Evolutionary conservation across 2,329 filamentous ascomycete genomes (phyloP).

Genomic region (Verticillium tricorpus): DNA sequence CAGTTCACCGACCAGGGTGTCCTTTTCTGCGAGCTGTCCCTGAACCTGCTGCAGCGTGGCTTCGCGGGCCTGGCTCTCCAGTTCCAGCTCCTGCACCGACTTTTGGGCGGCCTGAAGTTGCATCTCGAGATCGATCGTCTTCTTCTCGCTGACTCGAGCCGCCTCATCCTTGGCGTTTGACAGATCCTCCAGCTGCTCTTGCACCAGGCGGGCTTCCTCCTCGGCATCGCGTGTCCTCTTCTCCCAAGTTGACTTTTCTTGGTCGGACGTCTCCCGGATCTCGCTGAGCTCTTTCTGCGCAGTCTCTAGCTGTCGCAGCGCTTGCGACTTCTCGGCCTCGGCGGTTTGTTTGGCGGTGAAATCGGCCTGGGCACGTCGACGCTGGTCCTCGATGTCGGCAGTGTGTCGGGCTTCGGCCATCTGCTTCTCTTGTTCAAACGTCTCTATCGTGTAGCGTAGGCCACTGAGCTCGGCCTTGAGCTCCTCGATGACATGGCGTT

Average conservation of each 20-base stretch:
- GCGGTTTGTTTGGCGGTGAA: constrained; percentile 62
- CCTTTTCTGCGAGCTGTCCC: constrained; percentile 62
- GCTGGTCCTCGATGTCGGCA: constrained; percentile 76
- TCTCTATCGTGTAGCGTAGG: constrained; percentile 81
- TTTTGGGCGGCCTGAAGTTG: constrained; percentile 42
- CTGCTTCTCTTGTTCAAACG: constrained; percentile 82
- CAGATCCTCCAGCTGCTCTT: constrained; percentile 78
- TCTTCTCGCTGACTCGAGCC: constrained; percentile 55
- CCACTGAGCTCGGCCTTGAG: constrained; percentile 87
- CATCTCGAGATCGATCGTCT: constrained; percentile 49
- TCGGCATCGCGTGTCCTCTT: constrained; percentile 65
- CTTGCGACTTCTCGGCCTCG: constrained; percentile 49
- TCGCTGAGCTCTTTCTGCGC: constrained; percentile 48
- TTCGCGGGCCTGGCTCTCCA: constrained; percentile 53
- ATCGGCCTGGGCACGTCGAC: constrained; percentile 79
- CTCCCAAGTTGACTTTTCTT: constrained; percentile 62
- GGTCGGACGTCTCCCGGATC: constrained; percentile 42
- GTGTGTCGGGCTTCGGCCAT: constrained; percentile 73
- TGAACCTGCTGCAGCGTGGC: constrained; percentile 56
- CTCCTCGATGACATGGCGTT: constrained; percentile 61
- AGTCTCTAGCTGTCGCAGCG: constrained; percentile 43
- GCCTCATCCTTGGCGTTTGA: constrained; percentile 62
- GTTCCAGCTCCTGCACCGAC: constrained; percentile 52
- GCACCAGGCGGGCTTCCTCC: constrained; percentile 67
- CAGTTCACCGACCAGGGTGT: constrained; percentile 65